Evolutionary conservation across 345 rosid genomes (phyloP), one percentile per base, ranked within the genome.

Genomic region (Eucalyptus viminalis): DNA sequence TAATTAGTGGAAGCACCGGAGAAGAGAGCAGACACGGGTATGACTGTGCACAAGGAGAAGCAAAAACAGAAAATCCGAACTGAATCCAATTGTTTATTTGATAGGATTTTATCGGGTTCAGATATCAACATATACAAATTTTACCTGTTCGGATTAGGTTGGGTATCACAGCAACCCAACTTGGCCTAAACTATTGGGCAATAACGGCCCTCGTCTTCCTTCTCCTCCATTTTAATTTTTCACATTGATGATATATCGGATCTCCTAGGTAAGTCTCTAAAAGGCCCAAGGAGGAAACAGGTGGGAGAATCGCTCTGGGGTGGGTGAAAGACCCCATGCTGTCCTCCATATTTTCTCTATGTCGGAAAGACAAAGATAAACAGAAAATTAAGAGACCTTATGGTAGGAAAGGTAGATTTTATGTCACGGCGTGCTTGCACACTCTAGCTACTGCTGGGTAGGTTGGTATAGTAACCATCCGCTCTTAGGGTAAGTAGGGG

Each of bases 371-470:
- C 3, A 50, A 15, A 50, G 0, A 50, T 50, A 50, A 1, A 50
- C 1, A 0, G 1, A 1, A 1, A 50, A 50, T 50, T 50, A 50
- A 3, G 19, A 7, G 0, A 8, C 8, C 1, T 3, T 50, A 50
- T 0, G 3, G 1, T 50, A 6, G 1, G 0, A 1, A 50, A 50
- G 3, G 53, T 50, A 50, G 19, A 50, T 7, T 50, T 14, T 19
- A 50, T 14, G 19, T 50, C 7, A 50, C 0, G 19, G 19, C 14
- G 7, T 50, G 53, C 7, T 50, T 50, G 1, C 53, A 50, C 19
- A 15, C 19, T 15, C 1, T 50, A 50, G 8, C 2, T 50, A 50
- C 19, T 7, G 3, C 1, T 3, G 3, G 0, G 3, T 50, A 15
- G 3, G 19, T 1, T 50, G 3, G 53, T 14, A 50, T 50, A 15